Evolutionary conservation across 306 rosid species (phyloP).

Genomic region (Trifolium fragiferum): DNA sequence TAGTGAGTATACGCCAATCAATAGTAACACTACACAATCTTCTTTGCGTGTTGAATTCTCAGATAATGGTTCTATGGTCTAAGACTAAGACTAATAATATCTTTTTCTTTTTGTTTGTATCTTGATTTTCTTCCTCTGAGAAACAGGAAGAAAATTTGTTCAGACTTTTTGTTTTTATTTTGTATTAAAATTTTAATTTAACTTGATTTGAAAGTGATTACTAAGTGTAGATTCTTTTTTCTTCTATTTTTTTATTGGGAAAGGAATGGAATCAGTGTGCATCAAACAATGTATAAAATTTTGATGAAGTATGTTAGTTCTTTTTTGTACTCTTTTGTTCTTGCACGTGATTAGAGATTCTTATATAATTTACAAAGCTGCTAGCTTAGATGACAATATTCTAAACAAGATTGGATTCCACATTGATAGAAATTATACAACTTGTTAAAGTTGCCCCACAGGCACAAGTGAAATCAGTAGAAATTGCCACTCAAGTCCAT

Average conservation of each 20-base stretch:
- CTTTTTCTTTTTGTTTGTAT: neutral
- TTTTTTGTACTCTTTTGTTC: neutral
- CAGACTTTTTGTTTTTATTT: neutral
- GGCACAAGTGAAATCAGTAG: no score
- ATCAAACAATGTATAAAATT: conserved; percentile 37
- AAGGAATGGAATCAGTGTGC: conserved; percentile 32
- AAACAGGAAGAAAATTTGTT: conserved; percentile 6
- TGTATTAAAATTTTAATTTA: conserved; percentile 4
- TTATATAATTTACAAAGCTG: no score
- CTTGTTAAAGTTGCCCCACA: no score
- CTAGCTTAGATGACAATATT: no score
- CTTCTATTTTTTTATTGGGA: conserved; percentile 34
- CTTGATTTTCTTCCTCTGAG: conserved; percentile 15
- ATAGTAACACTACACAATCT: conserved; percentile 40
- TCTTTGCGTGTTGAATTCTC: conserved; percentile 38
- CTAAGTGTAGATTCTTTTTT: conserved; percentile 27
- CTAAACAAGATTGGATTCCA: no score
- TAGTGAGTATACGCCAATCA: conserved; percentile 33
- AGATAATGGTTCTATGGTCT: conserved; percentile 31
- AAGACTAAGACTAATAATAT: neutral
- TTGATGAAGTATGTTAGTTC: conserved; percentile 19
- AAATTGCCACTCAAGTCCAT: no score
- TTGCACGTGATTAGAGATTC: no score
- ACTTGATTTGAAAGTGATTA: conserved; percentile 24
- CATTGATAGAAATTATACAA: no score